Evolutionary conservation across 352 stramenopile genomes (phyloP), one percentile per base, ranked within the genome.

Genomic region (Pythium phragmiticola): DNA sequence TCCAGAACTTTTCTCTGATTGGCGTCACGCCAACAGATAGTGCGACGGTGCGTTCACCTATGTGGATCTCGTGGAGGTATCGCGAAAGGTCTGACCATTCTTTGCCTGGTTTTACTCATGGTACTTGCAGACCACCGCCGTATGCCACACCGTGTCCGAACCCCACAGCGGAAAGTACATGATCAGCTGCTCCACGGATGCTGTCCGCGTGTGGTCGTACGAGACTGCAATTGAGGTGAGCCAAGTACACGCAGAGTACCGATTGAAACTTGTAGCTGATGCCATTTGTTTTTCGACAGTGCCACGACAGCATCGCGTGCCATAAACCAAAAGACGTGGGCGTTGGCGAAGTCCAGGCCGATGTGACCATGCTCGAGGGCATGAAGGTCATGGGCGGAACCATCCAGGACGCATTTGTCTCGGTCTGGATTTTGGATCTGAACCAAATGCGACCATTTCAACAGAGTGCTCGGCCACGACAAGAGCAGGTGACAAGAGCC

Each of bases 311-410:
- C 57, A 69, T 92, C 17, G 65, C 76, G 41, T 88, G 78, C 56
- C 70, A 77, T 16, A 75, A 77, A 28, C 67, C 78, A 19, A 88
- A 90, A 60, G 80, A 90, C 26, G 39, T 77, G 17, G 82, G 70
- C 1, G 65, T 60, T 34, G 73, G 80, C 17, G 82, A 92, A 65
- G 67, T 72, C 23, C 81, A 89, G 26, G 80, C 75, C 4, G 86
- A 93, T 65, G 83, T 82, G 33, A 87, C 78, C 3, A 92, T 95
- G 73, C 74, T 87, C 12, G 77, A 93, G 46, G 85, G 92, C 58
- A 88, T 90, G 74, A 90, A 95, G 49, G 66, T 93, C 45, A 89
- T 93, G 78, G 82, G 84, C 19, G 84, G 74, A 21, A 92, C 84
- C 21, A 89, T 95, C 60, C 76, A 89, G 33, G 77, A 92, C 63